Base-by-base conservation (phyloP, 2,329 filamentous ascomycete species). In the Xylariomycetidae sp. region DNA sequence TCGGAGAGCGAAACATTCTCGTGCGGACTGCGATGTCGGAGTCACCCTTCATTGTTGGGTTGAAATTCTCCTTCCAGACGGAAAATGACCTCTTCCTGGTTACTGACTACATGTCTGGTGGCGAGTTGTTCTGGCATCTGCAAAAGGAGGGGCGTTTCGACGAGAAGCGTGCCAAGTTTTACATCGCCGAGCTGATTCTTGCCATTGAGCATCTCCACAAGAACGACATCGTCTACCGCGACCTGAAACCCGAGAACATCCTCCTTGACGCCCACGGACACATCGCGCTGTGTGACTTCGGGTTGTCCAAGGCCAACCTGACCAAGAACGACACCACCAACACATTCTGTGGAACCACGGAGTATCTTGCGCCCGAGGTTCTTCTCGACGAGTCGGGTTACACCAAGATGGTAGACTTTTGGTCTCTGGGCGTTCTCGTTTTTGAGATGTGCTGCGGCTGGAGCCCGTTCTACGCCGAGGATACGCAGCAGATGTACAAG, bases 401-500 rank as follows among this genome's bases (percentile, higher is more conserved):
- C 62, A 96, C 92, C 34, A 96, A 96, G 67, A 96, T 98, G 92
- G 92, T 98, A 6, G 92, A 98, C 59, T 98, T 96, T 60, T 98
- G 92, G 92, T 98, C 92, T 2, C 72, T 98, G 10, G 92, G 92
- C 37, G 92, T 98, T 29, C 71, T 98, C 34, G 92, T 98, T 2
- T 98, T 98, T 52, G 92, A 98, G 61, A 98, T 98, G 92, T 98
- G 92, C 67, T 98, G 92, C 52, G 92, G 92, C 20, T 98, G 92
- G 92, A 95, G 88, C 52, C 92, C 92, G 0, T 98, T 98, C 64
- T 98, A 96, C 51, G 92, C 92, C 36, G 92, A 98, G 55, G 92
- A 98, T 56, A 98, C 92, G 0, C 92, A 98, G 62, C 92, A 98
- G 60, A 98, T 98, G 92, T 98, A 98, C 70, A 98, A 98, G 71